These are phyloP conservation scores for Aegle marmelos DNA, from an alignment of 345 rosid genomes.

Conservation along the genomic window DNA sequence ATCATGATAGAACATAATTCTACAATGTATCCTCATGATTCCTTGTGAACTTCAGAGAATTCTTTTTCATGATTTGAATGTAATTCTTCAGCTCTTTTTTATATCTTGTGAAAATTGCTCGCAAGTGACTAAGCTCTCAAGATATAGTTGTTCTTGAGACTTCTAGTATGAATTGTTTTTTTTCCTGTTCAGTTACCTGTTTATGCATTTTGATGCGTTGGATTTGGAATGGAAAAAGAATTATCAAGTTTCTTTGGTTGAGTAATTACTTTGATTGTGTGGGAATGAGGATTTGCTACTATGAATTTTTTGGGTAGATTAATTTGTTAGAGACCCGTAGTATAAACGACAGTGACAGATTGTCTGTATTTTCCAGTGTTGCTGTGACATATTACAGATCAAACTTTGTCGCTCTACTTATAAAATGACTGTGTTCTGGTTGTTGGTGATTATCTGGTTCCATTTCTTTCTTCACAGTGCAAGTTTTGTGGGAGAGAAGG, in stretches of 20 bases:
- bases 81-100: background rate
- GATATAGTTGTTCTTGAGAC: background rate
- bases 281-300: too few relatives aligned
- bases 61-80: background rate
- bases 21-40: background rate
- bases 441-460: slow-evolving; percentile 5
- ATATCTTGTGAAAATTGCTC: background rate
- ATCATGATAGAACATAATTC: background rate
- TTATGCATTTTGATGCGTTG: background rate
- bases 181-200: background rate
- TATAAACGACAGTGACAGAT: background rate
- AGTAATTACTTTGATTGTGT: too few relatives aligned
- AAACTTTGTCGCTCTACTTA: background rate
- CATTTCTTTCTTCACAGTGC: slow-evolving; percentile 46
- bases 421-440: slow-evolving; percentile 1
- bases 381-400: background rate
- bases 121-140: background rate
- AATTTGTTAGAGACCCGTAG: too few relatives aligned
- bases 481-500: slow-evolving; percentile 87
- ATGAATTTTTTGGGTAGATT: too few relatives aligned
- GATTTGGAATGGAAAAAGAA: background rate
- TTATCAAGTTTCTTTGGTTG: background rate
- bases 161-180: background rate
- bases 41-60: background rate
- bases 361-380: background rate